These are phyloP conservation scores for Amphibolis antarctica DNA, from an alignment of 106 monocot species.

Conservation along the genomic window DNA sequence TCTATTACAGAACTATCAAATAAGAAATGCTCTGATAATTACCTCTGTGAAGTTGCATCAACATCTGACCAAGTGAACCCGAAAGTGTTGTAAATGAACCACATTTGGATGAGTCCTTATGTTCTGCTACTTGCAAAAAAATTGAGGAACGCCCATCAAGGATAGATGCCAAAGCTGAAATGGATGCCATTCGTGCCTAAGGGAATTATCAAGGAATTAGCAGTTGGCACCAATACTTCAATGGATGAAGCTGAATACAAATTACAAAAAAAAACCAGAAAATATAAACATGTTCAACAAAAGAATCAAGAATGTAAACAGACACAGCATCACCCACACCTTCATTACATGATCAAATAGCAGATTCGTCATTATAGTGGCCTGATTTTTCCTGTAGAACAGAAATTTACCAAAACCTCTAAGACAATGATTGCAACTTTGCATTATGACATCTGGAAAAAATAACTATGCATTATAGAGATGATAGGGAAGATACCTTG, in stretches of 20 bases:
- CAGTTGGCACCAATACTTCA: background rate
- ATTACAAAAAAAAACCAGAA: background rate
- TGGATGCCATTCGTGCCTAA: slow-evolving; percentile 62
- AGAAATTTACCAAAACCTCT: background rate
- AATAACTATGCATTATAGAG: background rate
- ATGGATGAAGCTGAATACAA: background rate
- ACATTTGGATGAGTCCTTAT: slow-evolving; percentile 51
- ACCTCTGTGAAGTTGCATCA: slow-evolving; percentile 95
- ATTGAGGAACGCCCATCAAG: slow-evolving; percentile 52
- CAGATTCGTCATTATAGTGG: slow-evolving; percentile 73
- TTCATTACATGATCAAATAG: slow-evolving; percentile 86
- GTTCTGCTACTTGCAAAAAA: slow-evolving; percentile 82
- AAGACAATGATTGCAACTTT: background rate
- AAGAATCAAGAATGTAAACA: background rate
- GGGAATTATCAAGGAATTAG: background rate
- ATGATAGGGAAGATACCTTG: slow-evolving; percentile 27
- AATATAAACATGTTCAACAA: background rate
- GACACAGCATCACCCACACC: slow-evolving; percentile 25
- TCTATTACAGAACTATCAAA: no score
- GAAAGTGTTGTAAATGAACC: slow-evolving; percentile 90
- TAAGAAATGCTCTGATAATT: background rate
- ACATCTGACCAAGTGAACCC: slow-evolving; percentile 68
- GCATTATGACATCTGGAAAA: no score
- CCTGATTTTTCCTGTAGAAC: slow-evolving; percentile 56
- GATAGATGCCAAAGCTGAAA: slow-evolving; percentile 60